Percentiles rank a stretch among this genome's conserved stretches.
Conservation (phyloP, 306 rosid species). For the Acacia melanoxylon region DNA sequence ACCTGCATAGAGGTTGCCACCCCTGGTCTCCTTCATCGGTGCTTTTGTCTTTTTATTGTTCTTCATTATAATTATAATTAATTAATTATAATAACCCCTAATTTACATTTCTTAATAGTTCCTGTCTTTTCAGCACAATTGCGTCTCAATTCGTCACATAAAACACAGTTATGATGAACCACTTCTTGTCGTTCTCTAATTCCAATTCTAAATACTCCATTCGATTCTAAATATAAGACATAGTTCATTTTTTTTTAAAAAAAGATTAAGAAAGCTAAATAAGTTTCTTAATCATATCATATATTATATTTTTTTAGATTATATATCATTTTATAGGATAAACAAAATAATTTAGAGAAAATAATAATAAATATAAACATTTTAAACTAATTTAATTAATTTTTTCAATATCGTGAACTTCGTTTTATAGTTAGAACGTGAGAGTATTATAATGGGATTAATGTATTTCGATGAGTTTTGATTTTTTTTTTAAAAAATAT, state of each 20-base stretch:
- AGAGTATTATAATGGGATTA: background rate
- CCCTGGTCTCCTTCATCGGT: background rate
- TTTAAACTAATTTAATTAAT: too few species aligned
- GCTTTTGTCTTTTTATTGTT: background rate
- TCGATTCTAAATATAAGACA: too few species aligned
- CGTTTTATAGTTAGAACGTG: too few species aligned
- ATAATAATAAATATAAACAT: too few species aligned
- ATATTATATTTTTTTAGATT: too few species aligned
- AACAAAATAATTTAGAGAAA: too few species aligned
- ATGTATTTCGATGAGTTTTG: background rate
- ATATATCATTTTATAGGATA: too few species aligned
- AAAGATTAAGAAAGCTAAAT: too few species aligned
- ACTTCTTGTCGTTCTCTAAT: background rate
- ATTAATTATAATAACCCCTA: background rate
- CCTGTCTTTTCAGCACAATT: conserved; percentile 34
- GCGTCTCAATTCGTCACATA: conserved; percentile 18
- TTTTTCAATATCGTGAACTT: too few species aligned
- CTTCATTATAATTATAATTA: background rate
- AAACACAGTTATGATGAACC: background rate
- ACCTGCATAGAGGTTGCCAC: conserved; percentile 29
- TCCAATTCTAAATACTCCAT: background rate
- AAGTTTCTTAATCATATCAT: too few species aligned
- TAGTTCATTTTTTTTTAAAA: fast-evolving
- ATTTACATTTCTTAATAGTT: conserved; percentile 24
- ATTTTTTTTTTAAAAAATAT: background rate